A percentile compares a stretch with the other conserved stretches of the same genome.
phyloP scores from a whole-genome alignment of 345 rosid species.

The Brassica cretica region DNA sequence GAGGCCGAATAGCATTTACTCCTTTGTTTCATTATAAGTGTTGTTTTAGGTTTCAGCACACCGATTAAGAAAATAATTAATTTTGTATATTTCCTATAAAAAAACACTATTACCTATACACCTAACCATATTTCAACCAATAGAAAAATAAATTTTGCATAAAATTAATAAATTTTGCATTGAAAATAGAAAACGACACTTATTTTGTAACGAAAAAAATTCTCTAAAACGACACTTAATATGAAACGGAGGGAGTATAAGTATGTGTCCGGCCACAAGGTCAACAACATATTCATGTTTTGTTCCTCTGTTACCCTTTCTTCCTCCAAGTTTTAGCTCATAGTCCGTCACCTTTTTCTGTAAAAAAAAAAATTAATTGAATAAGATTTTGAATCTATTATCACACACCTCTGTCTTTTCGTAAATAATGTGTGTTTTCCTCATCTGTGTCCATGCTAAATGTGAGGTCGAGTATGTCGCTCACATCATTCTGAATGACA shows the following conservation, averaged over 20 bases:
- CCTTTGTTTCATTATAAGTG: no score
- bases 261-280: slow-evolving; percentile 92
- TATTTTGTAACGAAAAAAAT: no score
- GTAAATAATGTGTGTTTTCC: slow-evolving; percentile 88
- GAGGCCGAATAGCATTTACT: slow-evolving; percentile 87
- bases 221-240: no score
- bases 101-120: no score
- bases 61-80: no score
- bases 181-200: no score
- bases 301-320: slow-evolving; percentile 98
- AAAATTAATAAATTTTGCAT: no score
- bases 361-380: slow-evolving; percentile 7
- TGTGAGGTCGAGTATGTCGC: slow-evolving; percentile 81
- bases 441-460: slow-evolving; percentile 99
- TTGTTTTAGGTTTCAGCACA: no score
- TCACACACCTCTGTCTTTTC: slow-evolving; percentile 84
- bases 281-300: slow-evolving; percentile 96
- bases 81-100: no score
- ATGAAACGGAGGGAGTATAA: slow-evolving; percentile 30
- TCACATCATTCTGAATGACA: slow-evolving; percentile 76
- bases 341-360: slow-evolving; percentile 81
- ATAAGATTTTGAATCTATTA: not conserved
- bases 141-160: no score
- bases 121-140: no score
- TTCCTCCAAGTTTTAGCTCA: slow-evolving; percentile 96